A percentile compares a stretch with the other conserved stretches of the same genome.
Evolutionary conservation across 2,329 filamentous ascomycete genomes (phyloP).

Genomic region (Lojkania enalia): DNA sequence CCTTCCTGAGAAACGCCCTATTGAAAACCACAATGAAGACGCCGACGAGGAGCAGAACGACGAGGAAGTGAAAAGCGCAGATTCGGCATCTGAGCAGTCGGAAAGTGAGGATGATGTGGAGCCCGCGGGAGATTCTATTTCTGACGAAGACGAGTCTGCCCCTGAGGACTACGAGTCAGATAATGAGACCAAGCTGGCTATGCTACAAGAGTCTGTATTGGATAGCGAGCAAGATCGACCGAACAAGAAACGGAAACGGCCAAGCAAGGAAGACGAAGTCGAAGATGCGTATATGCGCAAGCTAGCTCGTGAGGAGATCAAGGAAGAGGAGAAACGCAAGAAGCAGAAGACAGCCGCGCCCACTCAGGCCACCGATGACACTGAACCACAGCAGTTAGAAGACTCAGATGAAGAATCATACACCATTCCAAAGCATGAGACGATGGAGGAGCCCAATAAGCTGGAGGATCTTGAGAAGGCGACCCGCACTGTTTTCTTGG

Average conservation of each 20-base stretch:
- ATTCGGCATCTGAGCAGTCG: no score
- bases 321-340: conserved; percentile 44
- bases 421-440: conserved; percentile 57
- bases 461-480: conserved; percentile 77
- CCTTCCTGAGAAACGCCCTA: conserved; percentile 21
- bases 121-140: conserved; percentile 19
- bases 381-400: conserved; percentile 10
- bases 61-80: conserved; percentile 12
- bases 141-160: conserved; percentile 24
- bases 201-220: conserved; percentile 28
- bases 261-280: conserved; percentile 65
- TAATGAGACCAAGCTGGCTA: conserved; percentile 29
- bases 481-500: conserved; percentile 85
- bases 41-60: conserved; percentile 52
- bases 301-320: conserved; percentile 55
- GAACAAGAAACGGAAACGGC: conserved; percentile 54
- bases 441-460: conserved; percentile 45
- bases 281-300: conserved; percentile 72
- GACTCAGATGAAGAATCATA: conserved; percentile 55
- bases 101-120: no score
- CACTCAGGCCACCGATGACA: conserved; percentile 19
- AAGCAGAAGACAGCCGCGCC: conserved; percentile 26
- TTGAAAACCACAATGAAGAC: conserved; percentile 52
- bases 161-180: conserved; percentile 21
- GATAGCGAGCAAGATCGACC: conserved; percentile 33